These are phyloP conservation scores for Sarocladiaceae sp. DNA, from an alignment of 2,329 filamentous ascomycete species.

Conservation along the genomic window DNA sequence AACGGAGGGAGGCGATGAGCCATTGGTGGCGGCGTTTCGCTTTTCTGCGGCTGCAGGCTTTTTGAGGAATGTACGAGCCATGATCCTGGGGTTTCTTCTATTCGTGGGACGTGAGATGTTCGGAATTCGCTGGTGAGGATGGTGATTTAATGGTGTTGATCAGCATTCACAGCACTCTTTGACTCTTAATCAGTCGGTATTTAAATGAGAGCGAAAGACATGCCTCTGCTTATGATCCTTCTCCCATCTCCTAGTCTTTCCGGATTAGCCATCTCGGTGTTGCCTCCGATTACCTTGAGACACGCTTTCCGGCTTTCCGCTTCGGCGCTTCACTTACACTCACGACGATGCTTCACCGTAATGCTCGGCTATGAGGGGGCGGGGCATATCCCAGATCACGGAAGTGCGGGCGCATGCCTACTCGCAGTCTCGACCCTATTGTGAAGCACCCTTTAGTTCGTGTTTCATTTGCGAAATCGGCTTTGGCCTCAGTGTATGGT, in stretches of 20 bases:
- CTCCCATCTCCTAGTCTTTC: no score
- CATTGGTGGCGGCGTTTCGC: background rate
- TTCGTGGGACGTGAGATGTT: background rate
- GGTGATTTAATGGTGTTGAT: no score
- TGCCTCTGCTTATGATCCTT: no score
- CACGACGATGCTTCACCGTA: background rate
- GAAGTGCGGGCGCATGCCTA: background rate
- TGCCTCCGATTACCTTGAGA: no score
- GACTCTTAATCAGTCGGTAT: no score
- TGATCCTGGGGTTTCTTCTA: background rate
- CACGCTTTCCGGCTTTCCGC: no score
- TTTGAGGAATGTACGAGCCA: background rate
- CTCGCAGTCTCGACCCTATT: no score
- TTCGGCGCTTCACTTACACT: background rate
- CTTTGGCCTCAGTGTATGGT: no score
- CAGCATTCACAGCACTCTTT: no score
- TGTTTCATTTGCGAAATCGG: background rate
- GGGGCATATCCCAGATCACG: background rate
- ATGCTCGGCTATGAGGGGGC: background rate
- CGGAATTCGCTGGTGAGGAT: no score
- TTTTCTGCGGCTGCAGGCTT: background rate
- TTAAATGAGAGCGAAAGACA: no score
- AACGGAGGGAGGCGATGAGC: background rate
- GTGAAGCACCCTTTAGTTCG: background rate
- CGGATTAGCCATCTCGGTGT: no score